A percentile compares a stretch with the other conserved stretches of the same genome.
These are phyloP conservation scores for Collybiopsis confluens DNA, from an alignment of 768 basidiomycete genomes.

Conservation along the genomic window DNA sequence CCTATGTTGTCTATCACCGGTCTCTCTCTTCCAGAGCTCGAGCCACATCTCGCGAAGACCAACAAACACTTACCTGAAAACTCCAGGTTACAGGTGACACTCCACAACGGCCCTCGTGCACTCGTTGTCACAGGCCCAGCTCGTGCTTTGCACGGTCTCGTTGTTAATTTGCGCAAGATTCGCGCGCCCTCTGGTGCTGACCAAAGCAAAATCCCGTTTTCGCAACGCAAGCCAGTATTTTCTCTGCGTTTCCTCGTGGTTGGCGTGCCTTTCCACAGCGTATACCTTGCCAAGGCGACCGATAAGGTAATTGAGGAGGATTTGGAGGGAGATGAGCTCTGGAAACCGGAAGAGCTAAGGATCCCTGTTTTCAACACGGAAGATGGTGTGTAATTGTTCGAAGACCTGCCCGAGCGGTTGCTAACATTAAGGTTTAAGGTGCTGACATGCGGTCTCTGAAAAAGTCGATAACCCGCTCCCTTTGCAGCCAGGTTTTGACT, in stretches of 20 bases:
- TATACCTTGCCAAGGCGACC: constrained; percentile 70
- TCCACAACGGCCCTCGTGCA: constrained; percentile 87
- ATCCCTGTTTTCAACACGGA: constrained; percentile 93
- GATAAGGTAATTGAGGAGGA: constrained; percentile 76
- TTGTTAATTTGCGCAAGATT: constrained; percentile 85
- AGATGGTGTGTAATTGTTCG: constrained; percentile 56
- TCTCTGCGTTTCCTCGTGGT: constrained; percentile 92
- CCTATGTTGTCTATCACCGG: constrained; percentile 94
- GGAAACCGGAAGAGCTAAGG: constrained; percentile 61
- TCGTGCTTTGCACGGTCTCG: constrained; percentile 89
- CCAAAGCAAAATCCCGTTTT: constrained; percentile 91
- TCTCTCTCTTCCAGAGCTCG: constrained; percentile 67
- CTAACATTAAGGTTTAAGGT: constrained; percentile 48
- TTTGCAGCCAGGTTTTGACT: constrained; percentile 93
- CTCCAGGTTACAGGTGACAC: constrained; percentile 79
- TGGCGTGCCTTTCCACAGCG: constrained; percentile 93
- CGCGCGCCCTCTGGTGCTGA: constrained; percentile 84
- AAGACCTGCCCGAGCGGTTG: background rate
- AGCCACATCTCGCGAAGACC: constrained; percentile 79
- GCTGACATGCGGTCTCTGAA: constrained; percentile 70
- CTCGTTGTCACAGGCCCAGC: constrained; percentile 93
- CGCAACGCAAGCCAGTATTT: constrained; percentile 93
- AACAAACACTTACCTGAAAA: constrained; percentile 80
- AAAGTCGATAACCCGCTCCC: constrained; percentile 78
- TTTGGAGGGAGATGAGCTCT: constrained; percentile 73